Evolutionary conservation across 1,139 yeast genomes (phyloP).

Genomic region (Pichia sp.): DNA sequence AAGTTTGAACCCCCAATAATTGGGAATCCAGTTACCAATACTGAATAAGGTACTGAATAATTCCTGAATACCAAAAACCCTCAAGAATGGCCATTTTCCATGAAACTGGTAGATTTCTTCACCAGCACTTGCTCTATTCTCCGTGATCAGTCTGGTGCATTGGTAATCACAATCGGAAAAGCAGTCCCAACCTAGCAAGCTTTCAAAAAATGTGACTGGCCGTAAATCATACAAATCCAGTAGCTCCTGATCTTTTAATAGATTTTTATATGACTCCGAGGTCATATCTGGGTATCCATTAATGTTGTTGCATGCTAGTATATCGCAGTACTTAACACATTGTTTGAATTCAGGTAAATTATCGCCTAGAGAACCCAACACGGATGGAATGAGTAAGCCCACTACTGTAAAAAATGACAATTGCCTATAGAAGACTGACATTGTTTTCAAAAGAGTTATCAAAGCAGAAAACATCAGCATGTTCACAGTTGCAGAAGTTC

Average conservation of each 20-base stretch:
- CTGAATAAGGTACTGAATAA: slow-evolving; percentile 77
- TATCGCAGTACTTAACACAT: slow-evolving; percentile 57
- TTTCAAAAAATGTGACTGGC: slow-evolving; percentile 36
- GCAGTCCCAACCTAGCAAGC: slow-evolving; percentile 68
- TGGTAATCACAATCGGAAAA: slow-evolving; percentile 80
- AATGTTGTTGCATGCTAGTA: slow-evolving; percentile 29
- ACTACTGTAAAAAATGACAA: too few relatives aligned
- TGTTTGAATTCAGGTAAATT: slow-evolving; percentile 57
- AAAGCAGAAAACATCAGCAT: too few relatives aligned
- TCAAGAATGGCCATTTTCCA: slow-evolving; percentile 92
- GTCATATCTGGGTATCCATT: slow-evolving; percentile 19
- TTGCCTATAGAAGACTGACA: too few relatives aligned
- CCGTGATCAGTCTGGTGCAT: slow-evolving; percentile 73
- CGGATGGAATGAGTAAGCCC: background rate
- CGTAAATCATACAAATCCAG: slow-evolving; percentile 29
- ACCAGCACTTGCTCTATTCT: slow-evolving; percentile 35
- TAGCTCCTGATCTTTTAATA: slow-evolving; percentile 16
- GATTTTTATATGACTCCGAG: slow-evolving; percentile 8
- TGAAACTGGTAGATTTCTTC: slow-evolving; percentile 74
- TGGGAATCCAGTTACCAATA: slow-evolving; percentile 70
- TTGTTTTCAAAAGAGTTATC: too few relatives aligned
- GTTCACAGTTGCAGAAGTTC: too few relatives aligned
- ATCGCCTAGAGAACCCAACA: slow-evolving; percentile 67
- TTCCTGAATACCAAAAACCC: slow-evolving; percentile 77
- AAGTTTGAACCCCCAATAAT: slow-evolving; percentile 47